Evolutionary conservation across 1,284 basidiomycete species (phyloP).

Genomic region (Somion occarium): DNA sequence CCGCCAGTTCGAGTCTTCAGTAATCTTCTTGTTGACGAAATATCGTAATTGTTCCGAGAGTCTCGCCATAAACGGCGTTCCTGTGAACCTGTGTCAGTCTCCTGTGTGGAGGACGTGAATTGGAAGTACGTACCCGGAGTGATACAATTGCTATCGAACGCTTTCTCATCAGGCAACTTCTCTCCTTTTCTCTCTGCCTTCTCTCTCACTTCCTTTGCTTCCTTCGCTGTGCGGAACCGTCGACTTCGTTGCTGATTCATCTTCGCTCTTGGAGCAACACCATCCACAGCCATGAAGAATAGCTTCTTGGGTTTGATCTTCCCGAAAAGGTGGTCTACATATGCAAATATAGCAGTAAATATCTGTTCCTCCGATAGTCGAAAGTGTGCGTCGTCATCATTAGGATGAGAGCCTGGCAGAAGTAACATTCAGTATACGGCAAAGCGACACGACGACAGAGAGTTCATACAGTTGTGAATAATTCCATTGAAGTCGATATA

Average conservation of each 20-base stretch:
- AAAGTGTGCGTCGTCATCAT: slow-evolving; percentile 94
- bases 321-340: slow-evolving; percentile 95
- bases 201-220: slow-evolving; percentile 83
- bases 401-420: slow-evolving; percentile 76
- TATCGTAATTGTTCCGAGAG: slow-evolving; percentile 91
- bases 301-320: slow-evolving; percentile 98
- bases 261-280: slow-evolving; percentile 97
- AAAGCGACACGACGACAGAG: slow-evolving; percentile 2
- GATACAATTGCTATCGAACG: slow-evolving; percentile 99
- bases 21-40: slow-evolving; percentile 96
- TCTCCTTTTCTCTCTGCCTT: slow-evolving; percentile 89
- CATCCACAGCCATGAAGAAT: slow-evolving; percentile 98
- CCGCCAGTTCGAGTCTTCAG: slow-evolving; percentile 93
- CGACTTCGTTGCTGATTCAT: slow-evolving; percentile 99
- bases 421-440: not conserved
- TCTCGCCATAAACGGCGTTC: slow-evolving; percentile 92
- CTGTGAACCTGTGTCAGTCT: slow-evolving; percentile 33
- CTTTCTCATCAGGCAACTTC: slow-evolving; percentile 87
- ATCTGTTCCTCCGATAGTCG: slow-evolving; percentile 95
- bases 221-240: slow-evolving; percentile 93
- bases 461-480: slow-evolving; percentile 86
- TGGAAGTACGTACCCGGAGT: slow-evolving; percentile 76
- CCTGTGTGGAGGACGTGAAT: slow-evolving; percentile 3
- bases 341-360: slow-evolving; percentile 94
- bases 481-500: slow-evolving; percentile 99